These are phyloP conservation scores for Solanum hybrid DNA, from an alignment of 305 asterid species.

Conservation along the genomic window DNA sequence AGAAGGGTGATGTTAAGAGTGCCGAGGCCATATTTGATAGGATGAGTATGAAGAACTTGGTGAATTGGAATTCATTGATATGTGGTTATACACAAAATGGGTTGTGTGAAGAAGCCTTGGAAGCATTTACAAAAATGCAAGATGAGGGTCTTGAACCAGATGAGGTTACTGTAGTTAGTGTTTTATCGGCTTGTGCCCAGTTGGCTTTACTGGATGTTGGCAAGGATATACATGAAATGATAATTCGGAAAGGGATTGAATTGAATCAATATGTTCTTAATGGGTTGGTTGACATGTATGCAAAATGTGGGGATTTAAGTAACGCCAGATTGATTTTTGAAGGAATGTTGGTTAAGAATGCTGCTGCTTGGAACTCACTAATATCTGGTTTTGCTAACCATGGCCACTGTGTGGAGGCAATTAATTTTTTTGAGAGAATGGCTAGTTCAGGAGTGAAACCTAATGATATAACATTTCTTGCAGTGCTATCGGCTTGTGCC, in stretches of 20 bases:
- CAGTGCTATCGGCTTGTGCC: slow-evolving; percentile 69
- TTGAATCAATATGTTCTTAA: slow-evolving; percentile 50
- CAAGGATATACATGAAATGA: slow-evolving; percentile 48
- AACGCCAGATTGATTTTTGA: slow-evolving; percentile 50
- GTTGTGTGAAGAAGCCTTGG: slow-evolving; percentile 40
- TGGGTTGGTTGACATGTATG: slow-evolving; percentile 77
- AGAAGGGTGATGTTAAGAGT: slow-evolving; percentile 41
- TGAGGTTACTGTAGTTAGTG: slow-evolving; percentile 60
- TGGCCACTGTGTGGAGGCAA: slow-evolving; percentile 51
- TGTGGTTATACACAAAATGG: slow-evolving; percentile 79
- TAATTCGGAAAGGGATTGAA: slow-evolving; percentile 27
- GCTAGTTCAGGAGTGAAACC: slow-evolving; percentile 36
- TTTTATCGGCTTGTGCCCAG: slow-evolving; percentile 73
- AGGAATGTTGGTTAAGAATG: slow-evolving; percentile 20
- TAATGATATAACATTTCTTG: slow-evolving; percentile 48
- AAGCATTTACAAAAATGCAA: slow-evolving; percentile 48
- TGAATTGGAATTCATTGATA: slow-evolving; percentile 68
- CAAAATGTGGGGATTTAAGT: slow-evolving; percentile 70
- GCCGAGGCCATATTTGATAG: slow-evolving; percentile 52
- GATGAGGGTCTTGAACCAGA: slow-evolving; percentile 59
- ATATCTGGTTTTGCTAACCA: slow-evolving; percentile 57
- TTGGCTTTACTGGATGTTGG: slow-evolving; percentile 54
- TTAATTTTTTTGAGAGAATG: slow-evolving; percentile 41
- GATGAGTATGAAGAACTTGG: slow-evolving; percentile 59
- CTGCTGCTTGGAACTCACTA: slow-evolving; percentile 59